These are phyloP conservation scores for Pseudogymnoascus sp. DNA, from an alignment of 2,329 filamentous ascomycete genomes.

Conservation along the genomic window DNA sequence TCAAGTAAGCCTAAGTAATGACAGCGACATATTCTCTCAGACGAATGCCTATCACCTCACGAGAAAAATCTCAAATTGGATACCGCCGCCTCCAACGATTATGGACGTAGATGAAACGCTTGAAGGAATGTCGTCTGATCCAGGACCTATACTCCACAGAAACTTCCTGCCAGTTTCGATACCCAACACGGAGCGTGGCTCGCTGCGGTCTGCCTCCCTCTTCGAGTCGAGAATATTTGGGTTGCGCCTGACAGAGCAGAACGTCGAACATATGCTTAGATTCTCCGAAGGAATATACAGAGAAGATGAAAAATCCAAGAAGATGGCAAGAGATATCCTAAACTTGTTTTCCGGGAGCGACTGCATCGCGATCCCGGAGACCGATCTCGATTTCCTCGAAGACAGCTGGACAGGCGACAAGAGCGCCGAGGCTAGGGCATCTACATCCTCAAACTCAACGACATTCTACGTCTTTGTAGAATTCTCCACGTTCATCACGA, in stretches of 20 bases:
- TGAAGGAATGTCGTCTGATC: neutral
- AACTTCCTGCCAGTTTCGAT: neutral
- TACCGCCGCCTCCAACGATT: neutral
- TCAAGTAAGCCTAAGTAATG: neutral
- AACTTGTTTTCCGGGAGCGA: conserved; percentile 13
- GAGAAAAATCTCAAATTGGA: neutral
- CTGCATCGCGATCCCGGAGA: conserved; percentile 12
- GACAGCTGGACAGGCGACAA: conserved; percentile 11
- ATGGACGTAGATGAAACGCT: neutral
- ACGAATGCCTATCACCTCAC: neutral
- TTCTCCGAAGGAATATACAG: neutral
- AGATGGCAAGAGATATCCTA: conserved; percentile 12
- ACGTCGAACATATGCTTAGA: neutral
- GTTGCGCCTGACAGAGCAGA: neutral
- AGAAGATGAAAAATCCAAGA: neutral
- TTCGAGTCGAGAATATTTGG: neutral
- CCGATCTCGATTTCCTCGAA: conserved; percentile 15
- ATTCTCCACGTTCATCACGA: conserved; percentile 13
- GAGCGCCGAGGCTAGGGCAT: neutral
- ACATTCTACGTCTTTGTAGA: conserved; percentile 13
- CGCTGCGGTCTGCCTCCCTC: neutral
- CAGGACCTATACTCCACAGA: neutral
- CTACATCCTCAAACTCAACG: conserved; percentile 10
- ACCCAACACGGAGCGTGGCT: neutral
- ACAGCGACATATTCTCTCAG: neutral